These are phyloP conservation scores for Symbiodinium pilosum DNA, from an alignment of 73 alveolate species.

Conservation along the genomic window DNA sequence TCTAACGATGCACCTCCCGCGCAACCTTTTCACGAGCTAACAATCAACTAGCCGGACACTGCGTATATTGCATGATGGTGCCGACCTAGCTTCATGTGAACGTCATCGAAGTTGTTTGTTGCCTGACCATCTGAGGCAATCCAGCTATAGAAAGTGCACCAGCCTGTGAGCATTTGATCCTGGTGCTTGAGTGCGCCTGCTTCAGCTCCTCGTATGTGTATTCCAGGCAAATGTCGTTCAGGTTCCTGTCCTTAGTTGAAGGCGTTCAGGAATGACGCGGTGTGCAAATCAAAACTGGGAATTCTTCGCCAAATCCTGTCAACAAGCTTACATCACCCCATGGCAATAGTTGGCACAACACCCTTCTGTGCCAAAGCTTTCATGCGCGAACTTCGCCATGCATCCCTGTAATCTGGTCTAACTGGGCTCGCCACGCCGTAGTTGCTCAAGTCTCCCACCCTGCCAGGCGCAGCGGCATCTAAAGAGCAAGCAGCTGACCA, in stretches of 20 bases:
- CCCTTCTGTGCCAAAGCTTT: too few species aligned
- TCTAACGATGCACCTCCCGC: too few species aligned
- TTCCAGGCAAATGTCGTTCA: conserved; percentile 79
- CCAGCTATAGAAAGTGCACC: too few species aligned
- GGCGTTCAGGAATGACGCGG: too few species aligned
- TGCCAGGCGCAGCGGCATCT: not conserved
- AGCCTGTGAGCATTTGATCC: too few species aligned
- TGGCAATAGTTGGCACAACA: too few species aligned
- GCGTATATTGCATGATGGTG: not conserved
- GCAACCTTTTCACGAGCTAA: not conserved
- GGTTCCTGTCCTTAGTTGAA: conserved; percentile 32
- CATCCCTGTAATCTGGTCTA: too few species aligned
- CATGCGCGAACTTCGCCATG: too few species aligned
- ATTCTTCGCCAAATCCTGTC: too few species aligned
- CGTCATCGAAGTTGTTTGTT: not conserved
- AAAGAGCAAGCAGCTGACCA: too few species aligned
- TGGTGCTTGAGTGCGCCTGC: conserved; percentile 18
- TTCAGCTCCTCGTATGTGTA: conserved; percentile 83
- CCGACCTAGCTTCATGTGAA: conserved; percentile 2
- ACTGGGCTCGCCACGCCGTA: not conserved
- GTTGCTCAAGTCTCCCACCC: not conserved
- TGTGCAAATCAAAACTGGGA: too few species aligned
- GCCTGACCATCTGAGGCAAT: not conserved
- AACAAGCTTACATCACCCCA: too few species aligned
- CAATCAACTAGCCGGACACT: not conserved